phyloP scores from a whole-genome alignment of 2,329 filamentous ascomycete genomes.

The Pseudocercospora cruenta region DNA sequence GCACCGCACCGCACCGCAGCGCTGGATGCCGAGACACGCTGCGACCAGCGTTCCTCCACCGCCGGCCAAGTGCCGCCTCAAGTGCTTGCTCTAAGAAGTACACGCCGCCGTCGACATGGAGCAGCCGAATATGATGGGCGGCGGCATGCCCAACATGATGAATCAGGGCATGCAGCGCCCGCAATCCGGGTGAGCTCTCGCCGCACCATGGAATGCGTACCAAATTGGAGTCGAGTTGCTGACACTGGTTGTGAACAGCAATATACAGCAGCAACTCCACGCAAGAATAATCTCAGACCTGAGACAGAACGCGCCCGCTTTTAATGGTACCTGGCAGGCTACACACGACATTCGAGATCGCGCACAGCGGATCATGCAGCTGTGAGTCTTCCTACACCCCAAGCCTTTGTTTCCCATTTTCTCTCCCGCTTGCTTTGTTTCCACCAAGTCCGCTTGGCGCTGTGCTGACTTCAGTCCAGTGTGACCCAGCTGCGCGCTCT shows the following conservation, averaged over 20 bases:
- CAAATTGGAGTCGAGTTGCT: neutral
- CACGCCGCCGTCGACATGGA: slow-evolving; percentile 10
- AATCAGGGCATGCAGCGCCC: slow-evolving; percentile 29
- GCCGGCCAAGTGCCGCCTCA: slow-evolving; percentile 6
- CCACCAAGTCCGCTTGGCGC: neutral
- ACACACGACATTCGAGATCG: slow-evolving; percentile 37
- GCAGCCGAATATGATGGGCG: slow-evolving; percentile 5
- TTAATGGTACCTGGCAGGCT: slow-evolving; percentile 38
- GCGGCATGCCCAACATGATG: slow-evolving; percentile 6
- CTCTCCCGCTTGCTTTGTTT: slow-evolving; percentile 6
- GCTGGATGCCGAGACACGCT: slow-evolving; percentile 13
- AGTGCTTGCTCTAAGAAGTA: neutral
- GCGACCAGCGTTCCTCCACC: neutral
- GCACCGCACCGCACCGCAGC: slow-evolving; percentile 1
- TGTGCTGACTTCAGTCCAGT: slow-evolving; percentile 19
- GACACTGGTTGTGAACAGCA: slow-evolving; percentile 6
- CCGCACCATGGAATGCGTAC: neutral
- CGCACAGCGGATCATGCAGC: slow-evolving; percentile 36
- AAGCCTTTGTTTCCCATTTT: neutral
- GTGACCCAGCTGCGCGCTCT: slow-evolving; percentile 30
- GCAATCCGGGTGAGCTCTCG: slow-evolving; percentile 22
- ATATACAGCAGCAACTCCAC: slow-evolving; percentile 32
- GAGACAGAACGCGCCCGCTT: slow-evolving; percentile 21
- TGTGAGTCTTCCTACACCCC: slow-evolving; percentile 32
- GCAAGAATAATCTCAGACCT: slow-evolving; percentile 35